Conservation (phyloP, 2,329 filamentous ascomycete genomes). For the Talaromyces marneffei region DNA sequence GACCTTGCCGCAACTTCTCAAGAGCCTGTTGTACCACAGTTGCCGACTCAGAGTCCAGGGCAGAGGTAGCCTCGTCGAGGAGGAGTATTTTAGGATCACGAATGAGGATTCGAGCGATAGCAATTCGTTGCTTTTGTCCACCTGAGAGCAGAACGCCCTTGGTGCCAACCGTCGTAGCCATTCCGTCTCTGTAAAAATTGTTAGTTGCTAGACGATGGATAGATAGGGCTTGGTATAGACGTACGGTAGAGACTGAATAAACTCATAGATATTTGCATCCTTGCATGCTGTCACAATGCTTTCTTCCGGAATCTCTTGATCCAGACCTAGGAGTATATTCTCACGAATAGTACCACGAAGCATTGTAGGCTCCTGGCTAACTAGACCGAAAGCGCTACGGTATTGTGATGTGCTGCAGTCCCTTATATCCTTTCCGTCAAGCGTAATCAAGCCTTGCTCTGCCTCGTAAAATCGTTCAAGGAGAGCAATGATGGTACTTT, state of each 20-base stretch:
- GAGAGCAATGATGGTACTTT: slow-evolving; percentile 43
- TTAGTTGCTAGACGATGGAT: background rate
- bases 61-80: slow-evolving; percentile 90
- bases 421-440: slow-evolving; percentile 26
- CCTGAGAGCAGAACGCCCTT: background rate
- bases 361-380: slow-evolving; percentile 49
- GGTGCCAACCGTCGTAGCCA: slow-evolving; percentile 49
- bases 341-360: slow-evolving; percentile 49
- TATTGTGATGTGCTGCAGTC: slow-evolving; percentile 31
- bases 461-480: slow-evolving; percentile 36
- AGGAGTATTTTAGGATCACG: slow-evolving; percentile 86
- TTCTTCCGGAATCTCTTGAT: background rate
- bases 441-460: slow-evolving; percentile 23
- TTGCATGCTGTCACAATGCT: background rate
- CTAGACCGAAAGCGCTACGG: slow-evolving; percentile 33
- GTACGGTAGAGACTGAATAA: background rate
- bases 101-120: slow-evolving; percentile 41
- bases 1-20: slow-evolving; percentile 73
- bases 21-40: slow-evolving; percentile 89
- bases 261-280: background rate
- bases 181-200: slow-evolving; percentile 51
- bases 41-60: slow-evolving; percentile 92
- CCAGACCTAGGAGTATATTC: slow-evolving; percentile 49
- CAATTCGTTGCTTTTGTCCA: background rate
- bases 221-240: background rate